Base-by-base conservation (phyloP, 768 basidiomycete species). In the Astraeus odoratus region DNA sequence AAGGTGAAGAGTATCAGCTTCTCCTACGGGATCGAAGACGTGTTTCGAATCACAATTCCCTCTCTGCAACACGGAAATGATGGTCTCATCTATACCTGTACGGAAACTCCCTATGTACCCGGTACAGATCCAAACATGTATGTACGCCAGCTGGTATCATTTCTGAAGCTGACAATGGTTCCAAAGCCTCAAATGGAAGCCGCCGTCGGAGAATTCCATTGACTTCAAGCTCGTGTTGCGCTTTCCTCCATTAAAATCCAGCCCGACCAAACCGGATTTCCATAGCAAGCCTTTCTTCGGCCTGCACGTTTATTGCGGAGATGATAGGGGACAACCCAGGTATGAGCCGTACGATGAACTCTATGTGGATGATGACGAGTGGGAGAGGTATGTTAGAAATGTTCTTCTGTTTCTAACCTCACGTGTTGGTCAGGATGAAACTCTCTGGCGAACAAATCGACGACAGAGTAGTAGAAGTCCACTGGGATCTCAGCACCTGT, bases 171-270 rank as follows among this genome's bases (percentile, higher is more conserved):
- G 42, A 44, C 27, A 26, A 49, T 50, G 9, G 25, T 19, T 51
- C 38, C 15, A 26, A 42, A 98, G 95, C 51, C 65, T 99, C 58
- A 99, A 99, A 66, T 99, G 96, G 96, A 99, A 99, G 64, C 93
- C 94, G 1, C 93, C 96, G 0, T 88, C 86, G 2, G 95, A 98
- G 60, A 99, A 99, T 61, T 94, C 93, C 1, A 85, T 98, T 56
- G 96, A 99, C 64, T 98, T 99, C 73, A 91, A 92, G 63, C 83
- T 98, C 23, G 77, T 93, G 39, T 70, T 99, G n/a, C 83, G 91
- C 25, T 99, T 98, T 62, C 93, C 95, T 1, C 79, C 91, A 1
- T 63, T 67, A 3, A 59, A 61, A 13, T 66, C 67, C 19, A 64
- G 81, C 42, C 72, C 77, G 0, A 54, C 66, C 6, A 65, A 80